Base-by-base conservation (phyloP, 2,329 filamentous ascomycete species). In the Verticillium isaacii region DNA sequence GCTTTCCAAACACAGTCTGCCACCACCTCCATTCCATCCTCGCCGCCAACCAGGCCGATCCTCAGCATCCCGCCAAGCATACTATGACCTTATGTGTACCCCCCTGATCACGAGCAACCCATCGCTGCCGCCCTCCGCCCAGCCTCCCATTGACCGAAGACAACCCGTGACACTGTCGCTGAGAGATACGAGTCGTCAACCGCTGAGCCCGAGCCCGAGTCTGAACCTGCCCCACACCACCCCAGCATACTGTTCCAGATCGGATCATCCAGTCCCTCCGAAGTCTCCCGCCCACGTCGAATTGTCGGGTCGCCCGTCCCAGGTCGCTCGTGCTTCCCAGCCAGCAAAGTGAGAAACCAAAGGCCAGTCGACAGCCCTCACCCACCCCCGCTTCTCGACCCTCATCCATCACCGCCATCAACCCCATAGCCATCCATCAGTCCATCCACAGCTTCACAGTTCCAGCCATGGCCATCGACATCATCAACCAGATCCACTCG, bases 391-490 rank as follows among this genome's bases (percentile, higher is more conserved):
- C 64, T 62, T 63, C 36, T 41, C 50, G 32, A 59, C 32, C 17
- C 29, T 59, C 52, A 58, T 52, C 37, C 29, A 29, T 29, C 29
- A 29, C 29, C 29, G 29, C 45, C n/a, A 25, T 52, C 45, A 41
- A 14, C 29, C 56, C n/a, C 59, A 63, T 56, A 56, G 34, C 56
- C 52, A 58, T 52, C 19, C 45, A 25, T 19, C 23, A 52, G 34
- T 60, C 52, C 17, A 59, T 72, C 70, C 69, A 68, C 58, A 68
- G 29, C 54, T 56, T 37, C 60, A 58, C 57, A 34, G 25, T 52
- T 58, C 25, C 62, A 63, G 39, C 45, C 68, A 78, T 78, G 76
- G 71, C 74, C 62, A 65, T 76, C 68, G 69, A 72, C 37, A 68
- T 75, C 61, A 62, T 71, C 60, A 70, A 73, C 41, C 71, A 65